Percentiles rank a stretch among this genome's conserved stretches.
Conservation (phyloP, 2,329 filamentous ascomycete species). For the Epichloe bromicola region DNA sequence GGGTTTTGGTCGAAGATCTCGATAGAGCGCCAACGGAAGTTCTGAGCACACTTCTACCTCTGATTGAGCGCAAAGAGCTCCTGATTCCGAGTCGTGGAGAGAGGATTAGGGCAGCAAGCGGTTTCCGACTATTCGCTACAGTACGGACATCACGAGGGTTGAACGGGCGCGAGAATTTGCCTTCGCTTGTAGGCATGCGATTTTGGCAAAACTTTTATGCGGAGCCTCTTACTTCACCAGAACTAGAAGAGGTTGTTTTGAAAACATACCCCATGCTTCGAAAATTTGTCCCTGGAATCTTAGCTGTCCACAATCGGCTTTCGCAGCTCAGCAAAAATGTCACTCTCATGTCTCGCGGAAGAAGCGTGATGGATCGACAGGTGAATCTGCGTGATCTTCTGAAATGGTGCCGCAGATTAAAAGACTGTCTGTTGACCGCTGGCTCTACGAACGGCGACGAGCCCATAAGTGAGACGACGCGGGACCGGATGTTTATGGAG, state of each 20-base stretch:
- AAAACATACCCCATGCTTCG: slow-evolving; percentile 57
- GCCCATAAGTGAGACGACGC: slow-evolving; percentile 55
- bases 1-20: slow-evolving; percentile 95
- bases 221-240: slow-evolving; percentile 48
- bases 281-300: slow-evolving; percentile 45
- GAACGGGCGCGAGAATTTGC: slow-evolving; percentile 54
- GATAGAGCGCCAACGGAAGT: slow-evolving; percentile 92
- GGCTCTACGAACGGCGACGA: slow-evolving; percentile 56
- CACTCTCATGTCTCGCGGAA: slow-evolving; percentile 18
- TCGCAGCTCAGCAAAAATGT: slow-evolving; percentile 36
- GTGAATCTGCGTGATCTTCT: slow-evolving; percentile 67
- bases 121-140: slow-evolving; percentile 86
- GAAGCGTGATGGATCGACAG: slow-evolving; percentile 36
- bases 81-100: slow-evolving; percentile 83
- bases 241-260: slow-evolving; percentile 62
- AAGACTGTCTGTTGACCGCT: slow-evolving; percentile 46
- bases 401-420: slow-evolving; percentile 77
- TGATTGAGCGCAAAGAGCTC: slow-evolving; percentile 86
- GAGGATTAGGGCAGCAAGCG: slow-evolving; percentile 65
- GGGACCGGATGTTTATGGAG: slow-evolving; percentile 84
- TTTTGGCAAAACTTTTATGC: slow-evolving; percentile 76
- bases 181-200: slow-evolving; percentile 67
- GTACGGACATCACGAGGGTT: slow-evolving; percentile 62
- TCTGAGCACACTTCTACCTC: slow-evolving; percentile 78
- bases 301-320: slow-evolving; percentile 45